Percentiles rank a stretch among this genome's conserved stretches.
Conservation (phyloP, 75 land plant genomes). For the Picea glauca region DNA sequence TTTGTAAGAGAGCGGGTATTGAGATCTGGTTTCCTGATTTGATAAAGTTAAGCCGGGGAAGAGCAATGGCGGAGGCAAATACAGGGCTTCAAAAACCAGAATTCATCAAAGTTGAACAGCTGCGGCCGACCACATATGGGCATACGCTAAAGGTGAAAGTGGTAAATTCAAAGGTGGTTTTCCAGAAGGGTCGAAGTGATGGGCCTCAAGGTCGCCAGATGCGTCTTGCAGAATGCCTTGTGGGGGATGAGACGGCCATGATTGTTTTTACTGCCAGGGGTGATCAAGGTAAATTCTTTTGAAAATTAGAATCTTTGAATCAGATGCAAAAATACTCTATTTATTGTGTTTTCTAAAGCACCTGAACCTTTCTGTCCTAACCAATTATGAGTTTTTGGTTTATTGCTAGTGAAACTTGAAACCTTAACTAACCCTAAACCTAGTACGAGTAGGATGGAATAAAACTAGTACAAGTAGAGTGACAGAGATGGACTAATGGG, state of each 20-base stretch:
- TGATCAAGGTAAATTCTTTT: conserved; percentile 18
- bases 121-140: conserved; percentile 71
- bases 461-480: background rate
- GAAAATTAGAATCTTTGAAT: background rate
- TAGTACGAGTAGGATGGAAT: background rate
- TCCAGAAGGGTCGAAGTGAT: conserved; percentile 26
- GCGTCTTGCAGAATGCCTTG: conserved; percentile 32
- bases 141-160: conserved; percentile 68
- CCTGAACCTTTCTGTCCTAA: background rate
- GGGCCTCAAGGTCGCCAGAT: conserved; percentile 26
- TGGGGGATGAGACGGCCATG: conserved; percentile 36
- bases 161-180: conserved; percentile 60
- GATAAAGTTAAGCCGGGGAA: too few relatives aligned
- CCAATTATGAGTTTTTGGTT: too few relatives aligned
- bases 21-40: too few relatives aligned
- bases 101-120: conserved; percentile 71
- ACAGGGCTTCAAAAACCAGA: conserved; percentile 7
- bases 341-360: background rate
- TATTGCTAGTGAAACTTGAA: background rate
- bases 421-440: background rate
- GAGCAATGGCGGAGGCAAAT: too few relatives aligned
- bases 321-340: background rate
- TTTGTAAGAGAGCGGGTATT: too few relatives aligned
- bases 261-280: conserved; percentile 39
- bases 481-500: too few relatives aligned